Evolutionary conservation across 1,139 yeast species (phyloP).

Genomic region (Suhomyces chickasaworum): DNA sequence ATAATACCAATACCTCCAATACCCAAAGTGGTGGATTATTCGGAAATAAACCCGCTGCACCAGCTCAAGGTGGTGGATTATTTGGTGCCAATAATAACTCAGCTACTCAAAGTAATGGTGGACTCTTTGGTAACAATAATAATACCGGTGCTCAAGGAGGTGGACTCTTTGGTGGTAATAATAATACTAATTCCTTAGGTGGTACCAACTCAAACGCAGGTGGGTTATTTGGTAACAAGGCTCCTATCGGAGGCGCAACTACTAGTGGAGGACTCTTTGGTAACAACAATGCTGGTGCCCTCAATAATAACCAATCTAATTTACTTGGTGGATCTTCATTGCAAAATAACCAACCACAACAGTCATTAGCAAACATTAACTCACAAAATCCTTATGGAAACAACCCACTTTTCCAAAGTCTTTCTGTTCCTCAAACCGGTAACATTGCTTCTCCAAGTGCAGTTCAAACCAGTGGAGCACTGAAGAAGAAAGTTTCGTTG

Average conservation of each 20-base stretch:
- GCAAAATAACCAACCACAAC: conserved; percentile 29
- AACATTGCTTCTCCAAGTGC: conserved; percentile 7
- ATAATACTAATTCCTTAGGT: conserved; percentile 6
- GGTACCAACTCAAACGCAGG: conserved; percentile 15
- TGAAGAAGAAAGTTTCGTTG: conserved; percentile 12
- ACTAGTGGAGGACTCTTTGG: conserved; percentile 24
- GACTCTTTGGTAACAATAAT: conserved; percentile 31
- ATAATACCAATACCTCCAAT: conserved; percentile 9
- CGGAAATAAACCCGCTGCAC: conserved; percentile 22
- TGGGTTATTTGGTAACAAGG: conserved; percentile 19
- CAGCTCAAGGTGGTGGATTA: conserved; percentile 17
- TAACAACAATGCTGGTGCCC: conserved; percentile 13
- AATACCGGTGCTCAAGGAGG: conserved; percentile 12
- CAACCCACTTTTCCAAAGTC: conserved; percentile 61
- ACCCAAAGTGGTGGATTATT: conserved; percentile 30
- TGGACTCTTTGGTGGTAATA: conserved; percentile 30
- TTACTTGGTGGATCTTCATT: conserved; percentile 18
- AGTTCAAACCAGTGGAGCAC: conserved; percentile 2
- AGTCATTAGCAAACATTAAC: conserved; percentile 45
- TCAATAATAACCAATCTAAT: conserved; percentile 7
- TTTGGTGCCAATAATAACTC: conserved; percentile 18
- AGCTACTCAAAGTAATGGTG: conserved; percentile 21
- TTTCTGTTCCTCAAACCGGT: conserved; percentile 17
- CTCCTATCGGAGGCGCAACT: conserved; percentile 13
- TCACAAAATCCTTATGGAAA: conserved; percentile 74